Evolutionary conservation across 2,329 filamentous ascomycete genomes (phyloP), one percentile per base, ranked within the genome.

Genomic region (Huntiella savannae): DNA sequence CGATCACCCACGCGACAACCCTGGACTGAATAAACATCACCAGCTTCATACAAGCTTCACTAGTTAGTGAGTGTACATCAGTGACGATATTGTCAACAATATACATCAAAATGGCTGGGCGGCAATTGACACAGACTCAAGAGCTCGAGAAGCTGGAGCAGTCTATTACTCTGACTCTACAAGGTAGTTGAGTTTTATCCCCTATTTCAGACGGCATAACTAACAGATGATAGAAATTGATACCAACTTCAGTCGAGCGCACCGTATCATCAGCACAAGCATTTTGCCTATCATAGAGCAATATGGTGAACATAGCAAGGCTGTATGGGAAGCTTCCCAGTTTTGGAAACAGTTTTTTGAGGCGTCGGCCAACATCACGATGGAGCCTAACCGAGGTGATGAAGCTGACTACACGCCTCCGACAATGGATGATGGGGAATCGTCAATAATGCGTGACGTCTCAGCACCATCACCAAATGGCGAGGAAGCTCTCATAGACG

Each of bases 291-390:
- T 95, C 1, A 86, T 98, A 15, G 88, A 96, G 59, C 81, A 93
- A 58, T 98, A 98, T 63, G 84, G 84, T 40, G 85, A 93, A 53
- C 82, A 96, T 58, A 96, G 91, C 1, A 80, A 79, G 52, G 77
- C 86, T 42, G 88, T 98, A 2, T 98, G 91, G 91, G 87, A 96
- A 55, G 86, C 87, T 16, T 93, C 88, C 46, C 94, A 93, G 75
- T 98, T 98, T 63, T 98, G 91, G 91, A 98, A 98, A 63, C 87
- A 96, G 67, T 98, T 98, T 68, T 98, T 98, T 63, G 91, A 98
- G 64, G 86, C 91, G 33, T 94, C 87, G 41, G 91, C 91, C 59
- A 96, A 98, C 57, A 88, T 98, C 19, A 94, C 88, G 8, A 73
- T 98, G 8, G 94, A 86, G 0, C 86, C 87, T 22, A 95, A 98